Evolutionary conservation across 2,329 filamentous ascomycete genomes (phyloP), one percentile per base, ranked within the genome.

Genomic region (Phaeosphaeria sp.): DNA sequence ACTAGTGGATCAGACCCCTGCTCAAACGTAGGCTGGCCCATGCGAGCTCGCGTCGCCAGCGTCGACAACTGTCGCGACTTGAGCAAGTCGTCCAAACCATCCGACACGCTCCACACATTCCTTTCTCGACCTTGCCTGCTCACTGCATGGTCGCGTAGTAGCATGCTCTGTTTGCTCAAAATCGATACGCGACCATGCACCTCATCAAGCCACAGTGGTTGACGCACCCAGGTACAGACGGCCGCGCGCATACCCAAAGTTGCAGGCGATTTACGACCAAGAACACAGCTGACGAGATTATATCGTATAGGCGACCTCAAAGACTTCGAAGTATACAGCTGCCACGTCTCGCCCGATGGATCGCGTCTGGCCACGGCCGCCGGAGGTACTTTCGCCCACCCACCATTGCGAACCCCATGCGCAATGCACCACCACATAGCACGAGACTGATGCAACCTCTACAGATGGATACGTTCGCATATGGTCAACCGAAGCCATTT

Each of bases 291-390:
- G 50, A 73, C 64, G 50, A 25, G 25, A 41, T 53, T n/a, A 53
- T 50, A 55, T 54, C 52, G 55, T 50, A 56, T 71, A 92, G 90
- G 94, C 76, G 95, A 99, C 82, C 92, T 96, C 77, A 98, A 97
- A 76, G 93, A 98, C 77, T 96, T 96, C 75, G 95, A 99, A 80
- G 94, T 98, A 66, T 99, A 98, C 82, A 97, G 92, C 81, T 98
- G 94, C 78, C 92, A 98, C 83, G 89, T 99, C 64, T 99, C 95
- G 25, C 92, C 95, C 15, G 95, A 99, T 80, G 95, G 94, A 66
- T 90, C 88, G 73, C 88, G 95, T 64, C 85, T 99, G 56, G 95
- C 94, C 49, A 98, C 95, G 20, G 95, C 94, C 61, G 95, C 93
- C 71, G 94, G 95, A 85, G 90, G 90, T 93, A 81, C 77, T 87